phyloP scores from a whole-genome alignment of 345 rosid genomes.

The Syzygium aqueum region DNA sequence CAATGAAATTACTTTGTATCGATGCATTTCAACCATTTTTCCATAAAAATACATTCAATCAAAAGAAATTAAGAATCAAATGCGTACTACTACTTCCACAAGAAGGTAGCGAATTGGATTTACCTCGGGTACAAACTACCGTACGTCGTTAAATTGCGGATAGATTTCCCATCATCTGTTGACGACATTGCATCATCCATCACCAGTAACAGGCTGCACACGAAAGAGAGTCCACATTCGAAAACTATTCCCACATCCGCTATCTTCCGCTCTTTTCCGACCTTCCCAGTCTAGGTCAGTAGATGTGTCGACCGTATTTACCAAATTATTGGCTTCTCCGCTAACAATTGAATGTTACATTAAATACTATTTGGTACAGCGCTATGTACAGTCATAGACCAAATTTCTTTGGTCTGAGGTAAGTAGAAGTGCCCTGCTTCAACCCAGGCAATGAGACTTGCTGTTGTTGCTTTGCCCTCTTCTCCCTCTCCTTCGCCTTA shows the following conservation, averaged over 20 bases:
- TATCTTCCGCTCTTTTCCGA: not conserved
- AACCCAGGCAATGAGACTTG: slow-evolving; percentile 64
- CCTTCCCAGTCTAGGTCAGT: not conserved
- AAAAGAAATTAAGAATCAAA: not conserved
- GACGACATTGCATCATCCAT: not conserved
- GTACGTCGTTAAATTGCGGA: not conserved
- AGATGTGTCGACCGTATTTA: not conserved
- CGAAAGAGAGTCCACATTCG: not conserved
- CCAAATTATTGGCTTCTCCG: not conserved
- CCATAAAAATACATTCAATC: not conserved
- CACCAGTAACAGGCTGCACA: not conserved
- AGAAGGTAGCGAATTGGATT: not conserved
- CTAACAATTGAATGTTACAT: not conserved
- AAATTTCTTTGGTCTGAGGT: slow-evolving; percentile 68
- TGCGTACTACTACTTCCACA: not conserved
- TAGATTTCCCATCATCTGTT: not conserved
- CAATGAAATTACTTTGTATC: not conserved
- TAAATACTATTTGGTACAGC: not conserved
- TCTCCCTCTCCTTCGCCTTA: slow-evolving; percentile 49
- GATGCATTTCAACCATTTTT: not conserved
- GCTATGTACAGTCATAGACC: slow-evolving; percentile 66
- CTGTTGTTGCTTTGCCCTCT: slow-evolving; percentile 69
- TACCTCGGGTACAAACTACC: not conserved
- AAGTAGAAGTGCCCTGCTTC: slow-evolving; percentile 52
- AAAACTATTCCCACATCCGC: not conserved